These are phyloP conservation scores for Solanum appendiculatum DNA, from an alignment of 257 asterid genomes.

Conservation along the genomic window DNA sequence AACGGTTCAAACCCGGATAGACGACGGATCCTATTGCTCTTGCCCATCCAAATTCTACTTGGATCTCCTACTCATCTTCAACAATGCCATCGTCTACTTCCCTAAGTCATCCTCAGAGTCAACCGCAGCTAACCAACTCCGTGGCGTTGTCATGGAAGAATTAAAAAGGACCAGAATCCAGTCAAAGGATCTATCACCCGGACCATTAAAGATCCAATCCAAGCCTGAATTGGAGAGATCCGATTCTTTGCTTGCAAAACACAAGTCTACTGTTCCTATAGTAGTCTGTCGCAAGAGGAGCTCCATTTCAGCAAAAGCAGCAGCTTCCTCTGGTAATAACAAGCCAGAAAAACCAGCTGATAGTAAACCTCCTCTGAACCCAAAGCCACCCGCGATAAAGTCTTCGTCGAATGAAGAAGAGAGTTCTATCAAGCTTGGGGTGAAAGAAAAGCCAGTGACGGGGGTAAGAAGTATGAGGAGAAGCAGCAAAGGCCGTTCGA, in stretches of 20 bases:
- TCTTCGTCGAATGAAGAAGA: constrained; percentile 24
- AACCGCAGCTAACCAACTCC: constrained; percentile 25
- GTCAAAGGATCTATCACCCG: not conserved
- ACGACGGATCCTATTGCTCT: constrained; percentile 25
- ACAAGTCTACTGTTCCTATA: constrained; percentile 19
- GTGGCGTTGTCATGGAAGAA: constrained; percentile 14
- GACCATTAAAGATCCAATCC: not conserved
- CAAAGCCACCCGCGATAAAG: constrained; percentile 3
- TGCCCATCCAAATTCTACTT: constrained; percentile 19
- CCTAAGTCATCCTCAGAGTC: constrained; percentile 25
- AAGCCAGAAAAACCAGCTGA: constrained; percentile 7
- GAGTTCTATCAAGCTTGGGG: constrained; percentile 7
- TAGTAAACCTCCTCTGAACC: not conserved
- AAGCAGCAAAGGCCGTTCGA: constrained; percentile 9
- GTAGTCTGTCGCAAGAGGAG: constrained; percentile 34
- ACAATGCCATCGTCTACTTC: constrained; percentile 35
- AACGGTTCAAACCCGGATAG: constrained; percentile 22
- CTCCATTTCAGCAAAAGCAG: constrained; percentile 23
- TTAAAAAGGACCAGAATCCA: constrained; percentile 1
- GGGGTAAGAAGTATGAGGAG: constrained; percentile 28
- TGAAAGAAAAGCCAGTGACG: constrained; percentile 32
- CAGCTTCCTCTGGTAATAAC: constrained; percentile 8
- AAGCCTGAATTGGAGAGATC: constrained; percentile 11
- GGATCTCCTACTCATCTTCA: constrained; percentile 28
- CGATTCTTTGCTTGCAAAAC: constrained; percentile 17